phyloP scores from a whole-genome alignment of 2,329 filamentous ascomycete species.

The Paecilomyces sp. region DNA sequence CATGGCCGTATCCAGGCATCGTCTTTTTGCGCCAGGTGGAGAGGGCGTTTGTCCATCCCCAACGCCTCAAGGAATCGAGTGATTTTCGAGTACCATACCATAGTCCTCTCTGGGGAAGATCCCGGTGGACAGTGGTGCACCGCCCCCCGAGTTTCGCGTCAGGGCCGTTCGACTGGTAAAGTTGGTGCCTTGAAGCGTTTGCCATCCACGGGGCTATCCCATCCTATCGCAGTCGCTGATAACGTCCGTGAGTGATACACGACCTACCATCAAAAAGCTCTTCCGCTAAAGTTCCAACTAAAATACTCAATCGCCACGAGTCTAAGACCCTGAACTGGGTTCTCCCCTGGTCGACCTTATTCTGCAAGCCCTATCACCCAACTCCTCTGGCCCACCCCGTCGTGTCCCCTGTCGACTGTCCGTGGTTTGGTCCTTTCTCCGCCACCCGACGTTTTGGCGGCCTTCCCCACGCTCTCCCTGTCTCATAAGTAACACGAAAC shows the following conservation, averaged over 20 bases:
- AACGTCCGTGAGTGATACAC: no score
- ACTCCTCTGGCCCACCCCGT: background rate
- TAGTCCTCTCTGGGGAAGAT: no score
- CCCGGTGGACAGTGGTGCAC: background rate
- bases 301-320: no score
- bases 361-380: background rate
- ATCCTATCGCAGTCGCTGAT: background rate
- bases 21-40: background rate
- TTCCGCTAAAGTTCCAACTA: no score
- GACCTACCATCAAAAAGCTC: no score
- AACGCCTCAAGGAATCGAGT: background rate
- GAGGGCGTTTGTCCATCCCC: background rate
- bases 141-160: background rate
- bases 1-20: background rate
- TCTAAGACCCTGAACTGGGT: no score
- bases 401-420: background rate
- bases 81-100: background rate
- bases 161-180: background rate
- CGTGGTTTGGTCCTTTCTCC: background rate
- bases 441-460: background rate
- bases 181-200: background rate
- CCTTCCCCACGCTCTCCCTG: background rate
- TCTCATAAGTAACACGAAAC: background rate
- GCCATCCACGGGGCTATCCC: background rate
- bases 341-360: background rate